Percentiles rank a stretch among this genome's conserved stretches.
Evolutionary conservation across 768 basidiomycete species (phyloP).

Genomic region (Calocybe cyanea): DNA sequence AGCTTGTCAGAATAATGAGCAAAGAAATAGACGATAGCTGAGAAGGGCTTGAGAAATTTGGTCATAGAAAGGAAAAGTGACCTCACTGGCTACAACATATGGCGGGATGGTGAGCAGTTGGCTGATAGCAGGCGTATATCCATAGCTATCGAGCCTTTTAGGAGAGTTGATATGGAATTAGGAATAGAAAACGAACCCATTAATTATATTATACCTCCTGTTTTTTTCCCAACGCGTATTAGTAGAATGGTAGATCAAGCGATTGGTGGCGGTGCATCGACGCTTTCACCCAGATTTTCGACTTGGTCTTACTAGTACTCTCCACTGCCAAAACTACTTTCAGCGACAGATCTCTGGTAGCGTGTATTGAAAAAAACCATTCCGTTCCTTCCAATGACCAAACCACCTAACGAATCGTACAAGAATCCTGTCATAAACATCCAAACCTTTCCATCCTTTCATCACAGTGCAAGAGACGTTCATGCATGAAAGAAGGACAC

Average conservation of each 20-base stretch:
- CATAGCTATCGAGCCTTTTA: constrained; percentile 41
- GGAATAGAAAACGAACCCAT: constrained; percentile 28
- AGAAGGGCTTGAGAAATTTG: neutral
- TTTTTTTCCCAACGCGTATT: neutral
- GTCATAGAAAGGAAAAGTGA: neutral
- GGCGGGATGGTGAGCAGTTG: constrained; percentile 69
- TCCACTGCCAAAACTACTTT: too few relatives aligned
- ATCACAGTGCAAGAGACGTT: too few relatives aligned
- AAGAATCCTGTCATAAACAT: too few relatives aligned
- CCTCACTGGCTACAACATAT: constrained; percentile 58
- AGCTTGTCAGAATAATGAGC: constrained; percentile 58
- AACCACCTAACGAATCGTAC: too few relatives aligned
- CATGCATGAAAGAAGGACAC: too few relatives aligned
- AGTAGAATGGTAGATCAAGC: neutral
- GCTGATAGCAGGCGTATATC: constrained; percentile 49
- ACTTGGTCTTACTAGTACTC: too few relatives aligned
- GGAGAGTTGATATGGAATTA: neutral
- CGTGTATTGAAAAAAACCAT: too few relatives aligned
- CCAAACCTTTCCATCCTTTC: too few relatives aligned
- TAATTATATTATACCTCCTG: constrained; percentile 65
- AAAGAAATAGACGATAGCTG: constrained; percentile 51
- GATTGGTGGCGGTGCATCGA: too few relatives aligned
- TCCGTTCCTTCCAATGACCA: too few relatives aligned
- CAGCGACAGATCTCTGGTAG: too few relatives aligned
- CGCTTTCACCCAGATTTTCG: too few relatives aligned